Conservation (phyloP, 2,329 filamentous ascomycete genomes). For the Cladophialophora immunda region DNA sequence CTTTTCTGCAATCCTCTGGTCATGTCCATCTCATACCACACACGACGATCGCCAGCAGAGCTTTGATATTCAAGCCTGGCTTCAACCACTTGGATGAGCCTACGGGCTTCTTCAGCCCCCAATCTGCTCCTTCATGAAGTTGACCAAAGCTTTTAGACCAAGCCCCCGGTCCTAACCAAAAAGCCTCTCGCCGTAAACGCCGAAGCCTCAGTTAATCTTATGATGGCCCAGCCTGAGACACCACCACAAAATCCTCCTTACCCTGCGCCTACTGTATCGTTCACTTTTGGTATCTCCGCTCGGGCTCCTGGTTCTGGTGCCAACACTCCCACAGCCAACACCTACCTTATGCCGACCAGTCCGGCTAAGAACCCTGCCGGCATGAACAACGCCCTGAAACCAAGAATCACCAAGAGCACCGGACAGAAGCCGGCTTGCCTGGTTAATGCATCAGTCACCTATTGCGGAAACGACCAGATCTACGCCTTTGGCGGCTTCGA, state of each 20-base stretch:
- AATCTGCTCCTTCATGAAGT: not conserved
- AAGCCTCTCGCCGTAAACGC: not conserved
- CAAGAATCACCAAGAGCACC: slow-evolving; percentile 79
- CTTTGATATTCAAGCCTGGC: slow-evolving; percentile 6
- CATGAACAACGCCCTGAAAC: slow-evolving; percentile 69
- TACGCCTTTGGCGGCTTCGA: slow-evolving; percentile 99
- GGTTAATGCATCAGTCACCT: slow-evolving; percentile 98
- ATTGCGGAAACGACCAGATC: slow-evolving; percentile 95
- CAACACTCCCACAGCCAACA: slow-evolving; percentile 49
- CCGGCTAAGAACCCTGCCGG: slow-evolving; percentile 72
- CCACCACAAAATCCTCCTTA: slow-evolving; percentile 24
- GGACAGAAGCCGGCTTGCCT: slow-evolving; percentile 89
- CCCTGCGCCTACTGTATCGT: slow-evolving; percentile 9
- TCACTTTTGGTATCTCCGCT: slow-evolving; percentile 14
- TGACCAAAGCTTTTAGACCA: not conserved
- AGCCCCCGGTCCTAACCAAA: not conserved
- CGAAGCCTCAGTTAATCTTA: slow-evolving; percentile 13
- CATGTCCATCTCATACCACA: not conserved
- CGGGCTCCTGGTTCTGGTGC: slow-evolving; percentile 32
- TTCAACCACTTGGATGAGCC: slow-evolving; percentile 4
- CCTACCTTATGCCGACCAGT: slow-evolving; percentile 90
- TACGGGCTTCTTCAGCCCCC: not conserved
- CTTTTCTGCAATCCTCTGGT: not conserved
- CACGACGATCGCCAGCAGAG: not conserved
- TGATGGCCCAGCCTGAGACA: slow-evolving; percentile 36